Evolutionary conservation across 768 basidiomycete genomes (phyloP), one percentile per base, ranked within the genome.

Genomic region (Baorangia bicolor): DNA sequence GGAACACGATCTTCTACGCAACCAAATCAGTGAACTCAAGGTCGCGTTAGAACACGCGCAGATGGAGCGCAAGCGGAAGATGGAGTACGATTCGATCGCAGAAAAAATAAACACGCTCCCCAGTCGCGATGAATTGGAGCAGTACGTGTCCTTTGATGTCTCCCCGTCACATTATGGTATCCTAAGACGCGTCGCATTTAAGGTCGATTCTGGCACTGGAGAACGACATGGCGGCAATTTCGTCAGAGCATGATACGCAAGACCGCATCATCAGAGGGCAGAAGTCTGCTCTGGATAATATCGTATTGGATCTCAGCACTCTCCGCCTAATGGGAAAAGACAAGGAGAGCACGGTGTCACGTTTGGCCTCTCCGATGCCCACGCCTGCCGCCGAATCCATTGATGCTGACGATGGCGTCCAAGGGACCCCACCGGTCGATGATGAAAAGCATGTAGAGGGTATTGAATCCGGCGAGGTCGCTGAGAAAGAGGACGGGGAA

Each of bases 11-110:
- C 80, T 77, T 11, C 71, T 92, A 49, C 78, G 79, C 59, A 78
- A 72, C 10, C 90, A 93, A 62, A 92, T 94, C 48, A 82, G 86
- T 60, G 85, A 89, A 60, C 79, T 94, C 61, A 93, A 92, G 71
- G 77, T 78, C 20, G 80, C 83, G 4, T 70, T 94, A 54, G 90
- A 92, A 60, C 84, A 91, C 60, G 91, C 88, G 6, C 92, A 94
- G 64, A 75, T 87, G 65, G 74, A 85, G 53, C 83, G 92, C 44
- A 78, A 77, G 56, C 81, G 86, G 51, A 94, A 92, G 75, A 91
- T 93, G 61, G 92, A 94, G 65, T 94, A 94, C 66, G 92, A 94
- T 74, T 75, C 81, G 43, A 81, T 94, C 37, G 82, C 92, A 3
- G 92, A 93, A 72, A 91, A 86, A 68, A 84, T 92, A 45, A 90